Evolutionary conservation across 768 basidiomycete genomes (phyloP).

Genomic region (Infundibulicybe gibba): DNA sequence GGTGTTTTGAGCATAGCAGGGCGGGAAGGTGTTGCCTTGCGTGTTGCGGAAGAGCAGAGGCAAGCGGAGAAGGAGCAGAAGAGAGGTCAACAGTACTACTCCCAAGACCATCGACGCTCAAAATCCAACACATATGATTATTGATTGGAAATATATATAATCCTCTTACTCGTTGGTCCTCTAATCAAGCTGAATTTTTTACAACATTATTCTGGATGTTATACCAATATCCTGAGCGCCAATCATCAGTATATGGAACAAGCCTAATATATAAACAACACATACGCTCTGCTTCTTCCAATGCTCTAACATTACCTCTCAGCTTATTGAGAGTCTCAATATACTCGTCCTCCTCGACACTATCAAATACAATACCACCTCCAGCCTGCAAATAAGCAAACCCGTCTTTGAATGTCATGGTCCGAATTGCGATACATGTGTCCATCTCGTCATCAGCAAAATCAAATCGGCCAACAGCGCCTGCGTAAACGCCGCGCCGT

Average conservation of each 20-base stretch:
- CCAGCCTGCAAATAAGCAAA: slow-evolving; percentile 92
- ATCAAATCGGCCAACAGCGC: slow-evolving; percentile 97
- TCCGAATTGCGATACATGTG: slow-evolving; percentile 97
- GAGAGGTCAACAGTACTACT: slow-evolving; percentile 5
- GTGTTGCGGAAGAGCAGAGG: slow-evolving; percentile 25
- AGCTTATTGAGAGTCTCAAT: slow-evolving; percentile 95
- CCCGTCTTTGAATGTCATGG: slow-evolving; percentile 95
- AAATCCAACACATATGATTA: background rate
- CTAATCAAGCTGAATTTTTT: slow-evolving; percentile 3
- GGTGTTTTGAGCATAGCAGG: slow-evolving; percentile 90
- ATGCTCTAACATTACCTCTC: slow-evolving; percentile 77
- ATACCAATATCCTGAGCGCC: slow-evolving; percentile 60
- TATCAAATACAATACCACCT: slow-evolving; percentile 96
- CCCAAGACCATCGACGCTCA: slow-evolving; percentile 3
- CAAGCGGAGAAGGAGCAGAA: slow-evolving; percentile 20
- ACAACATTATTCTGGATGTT: slow-evolving; percentile 50
- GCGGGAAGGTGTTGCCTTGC: slow-evolving; percentile 62
- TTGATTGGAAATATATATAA: background rate
- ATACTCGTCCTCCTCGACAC: slow-evolving; percentile 97
- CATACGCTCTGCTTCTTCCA: slow-evolving; percentile 88
- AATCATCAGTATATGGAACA: slow-evolving; percentile 12
- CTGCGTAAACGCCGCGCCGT: slow-evolving; percentile 91
- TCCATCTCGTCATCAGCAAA: slow-evolving; percentile 95
- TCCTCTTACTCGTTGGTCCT: slow-evolving; percentile 3
- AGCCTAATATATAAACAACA: slow-evolving; percentile 11